Evolutionary conservation across 2,329 filamentous ascomycete species (phyloP), one percentile per base, ranked within the genome.

Genomic region (Dendryphion nanum): DNA sequence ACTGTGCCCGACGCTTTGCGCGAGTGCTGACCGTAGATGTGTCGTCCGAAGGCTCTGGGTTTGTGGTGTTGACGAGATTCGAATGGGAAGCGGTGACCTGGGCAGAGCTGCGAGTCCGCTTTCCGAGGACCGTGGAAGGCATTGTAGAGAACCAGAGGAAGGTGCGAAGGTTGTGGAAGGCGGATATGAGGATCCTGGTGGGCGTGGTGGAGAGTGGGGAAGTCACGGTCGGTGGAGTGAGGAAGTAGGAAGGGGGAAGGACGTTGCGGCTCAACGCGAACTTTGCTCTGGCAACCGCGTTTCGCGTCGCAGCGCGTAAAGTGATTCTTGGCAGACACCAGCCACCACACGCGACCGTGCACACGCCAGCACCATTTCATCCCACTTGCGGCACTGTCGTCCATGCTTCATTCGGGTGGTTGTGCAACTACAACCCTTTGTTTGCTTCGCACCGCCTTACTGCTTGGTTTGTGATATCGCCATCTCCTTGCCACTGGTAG

Each of bases 1-100:
- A 68, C 49, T 64, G 68, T 31, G 70, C 59, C 62, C 63, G 60
- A 42, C 68, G 59, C 48, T 72, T 72, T 47, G 68, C 48, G 34
- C 67, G 63, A 26, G 68, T 69, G 32, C 52, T 42, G 41, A 46
- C 46, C 36, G 43, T 33, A 18, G 45, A 46, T 33, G 40, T n/a
- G n/a, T n/a, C n/a, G n/a, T n/a, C n/a, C n/a, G n/a, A 40, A 40
- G 41, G 44, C 35, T 61, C 59, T 60, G 47, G 35, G 43, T 40
- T 30, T 26, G 48, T 48, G 44, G 53, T 51, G 45, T 57, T 47
- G 42, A 48, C 48, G 50, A 53, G 48, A 53, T 48, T 42, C 38
- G n/a, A 26, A 23, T 30, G 20, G 19, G 18, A 34, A 17, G 52
- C 33, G 40, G 55, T 48, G 61, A 58, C 62, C 58, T 39, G 47